These are phyloP conservation scores for Bipolaris bicolor DNA, from an alignment of 2,329 filamentous ascomycete genomes.

Conservation along the genomic window DNA sequence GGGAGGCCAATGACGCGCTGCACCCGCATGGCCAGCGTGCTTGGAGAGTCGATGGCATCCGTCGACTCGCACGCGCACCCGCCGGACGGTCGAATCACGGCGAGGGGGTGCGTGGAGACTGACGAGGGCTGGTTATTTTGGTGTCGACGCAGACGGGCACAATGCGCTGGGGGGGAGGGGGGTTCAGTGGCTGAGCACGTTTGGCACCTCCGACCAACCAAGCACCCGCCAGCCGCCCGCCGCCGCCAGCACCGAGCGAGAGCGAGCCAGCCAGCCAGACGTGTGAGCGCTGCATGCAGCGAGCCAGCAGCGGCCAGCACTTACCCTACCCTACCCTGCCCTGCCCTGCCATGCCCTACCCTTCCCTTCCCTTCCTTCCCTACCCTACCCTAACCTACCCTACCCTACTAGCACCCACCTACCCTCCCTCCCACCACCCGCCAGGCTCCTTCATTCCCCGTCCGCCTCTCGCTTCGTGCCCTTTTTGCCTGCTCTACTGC, in stretches of 20 bases:
- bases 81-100: not conserved
- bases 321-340: not conserved
- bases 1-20: constrained; percentile 10
- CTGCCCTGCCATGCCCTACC: not conserved
- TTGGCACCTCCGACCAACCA: constrained; percentile 14
- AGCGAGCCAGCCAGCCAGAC: not conserved
- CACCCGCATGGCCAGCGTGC: not conserved
- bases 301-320: not conserved
- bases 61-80: not conserved
- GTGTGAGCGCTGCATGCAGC: not conserved
- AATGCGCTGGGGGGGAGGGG: constrained; percentile 13
- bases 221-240: constrained; percentile 12
- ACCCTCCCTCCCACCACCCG: too few species aligned
- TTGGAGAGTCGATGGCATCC: not conserved
- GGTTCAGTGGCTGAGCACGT: constrained; percentile 17
- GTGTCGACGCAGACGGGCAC: constrained; percentile 28
- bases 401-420: not conserved
- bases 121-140: constrained; percentile 32
- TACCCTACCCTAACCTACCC: not conserved
- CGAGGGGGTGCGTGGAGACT: constrained; percentile 14
- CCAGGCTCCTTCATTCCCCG: constrained; percentile 11
- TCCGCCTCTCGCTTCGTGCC: constrained; percentile 19
- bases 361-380: too few species aligned
- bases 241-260: not conserved
- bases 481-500: constrained; percentile 5